Percentiles rank a stretch among this genome's conserved stretches.
phyloP scores from a whole-genome alignment of 2,329 filamentous ascomycete genomes.

The Esteya vermicola region DNA sequence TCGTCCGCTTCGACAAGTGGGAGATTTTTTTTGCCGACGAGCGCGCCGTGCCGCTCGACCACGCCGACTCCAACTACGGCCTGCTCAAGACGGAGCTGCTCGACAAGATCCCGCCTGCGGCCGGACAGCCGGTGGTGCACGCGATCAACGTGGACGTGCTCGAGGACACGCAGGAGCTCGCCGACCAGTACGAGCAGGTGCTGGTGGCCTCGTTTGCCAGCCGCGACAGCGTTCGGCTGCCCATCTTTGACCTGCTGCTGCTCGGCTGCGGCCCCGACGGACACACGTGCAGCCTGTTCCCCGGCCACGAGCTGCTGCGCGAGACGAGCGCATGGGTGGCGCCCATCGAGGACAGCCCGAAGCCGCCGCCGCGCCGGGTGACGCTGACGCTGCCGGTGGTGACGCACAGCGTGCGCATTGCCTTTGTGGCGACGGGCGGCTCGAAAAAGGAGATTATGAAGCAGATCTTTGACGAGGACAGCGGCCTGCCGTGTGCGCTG shows the following conservation, averaged over 20 bases:
- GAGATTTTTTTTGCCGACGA: conserved; percentile 98
- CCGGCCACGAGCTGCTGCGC: conserved; percentile 71
- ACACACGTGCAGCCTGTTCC: conserved; percentile 94
- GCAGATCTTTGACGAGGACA: conserved; percentile 78
- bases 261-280: conserved; percentile 92
- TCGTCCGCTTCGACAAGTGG: conserved; percentile 72
- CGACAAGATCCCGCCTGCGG: conserved; percentile 63
- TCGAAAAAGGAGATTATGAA: conserved; percentile 88
- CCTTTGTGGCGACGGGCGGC: conserved; percentile 78
- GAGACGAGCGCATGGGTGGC: conserved; percentile 88
- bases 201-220: conserved; percentile 78
- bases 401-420: conserved; percentile 71
- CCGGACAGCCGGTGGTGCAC: conserved; percentile 58
- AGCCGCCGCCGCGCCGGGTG: conserved; percentile 81
- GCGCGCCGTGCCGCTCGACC: conserved; percentile 80
- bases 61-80: conserved; percentile 87
- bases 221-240: conserved; percentile 85
- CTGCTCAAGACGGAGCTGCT: conserved; percentile 79
- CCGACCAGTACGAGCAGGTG: conserved; percentile 82
- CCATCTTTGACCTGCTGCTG: conserved; percentile 87
- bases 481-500: conserved; percentile 68
- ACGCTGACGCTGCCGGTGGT: conserved; percentile 88
- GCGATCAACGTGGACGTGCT: conserved; percentile 54
- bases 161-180: conserved; percentile 77
- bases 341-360: conserved; percentile 82